Evolutionary conservation across 352 stramenopile genomes (phyloP), one percentile per base, ranked within the genome.

Genomic region (Phytopythium aichiense): DNA sequence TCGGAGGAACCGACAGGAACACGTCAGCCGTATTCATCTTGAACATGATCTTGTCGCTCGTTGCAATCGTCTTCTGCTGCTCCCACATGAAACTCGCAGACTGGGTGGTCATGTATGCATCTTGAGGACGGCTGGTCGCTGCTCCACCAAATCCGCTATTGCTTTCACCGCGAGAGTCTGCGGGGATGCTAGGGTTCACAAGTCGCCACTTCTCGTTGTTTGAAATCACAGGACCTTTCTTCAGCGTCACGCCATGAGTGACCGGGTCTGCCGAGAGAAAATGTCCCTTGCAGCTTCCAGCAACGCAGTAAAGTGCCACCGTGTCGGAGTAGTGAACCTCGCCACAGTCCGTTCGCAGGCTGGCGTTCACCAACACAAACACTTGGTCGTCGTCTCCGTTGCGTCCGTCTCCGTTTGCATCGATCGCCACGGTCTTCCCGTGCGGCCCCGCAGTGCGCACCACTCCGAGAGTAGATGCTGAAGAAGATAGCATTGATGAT

Each of bases 121-220:
- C 71, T 50, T 80, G 56, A 8, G 49, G 11, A 4, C 40, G 45
- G 38, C 35, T n/a, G 20, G 9, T 45, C 9, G 64, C 54, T 22
- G 38, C 25, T 30, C 22, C 25, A 42, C 37, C 53, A 15, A 35
- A 49, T 5, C 12, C 20, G 22, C n/a, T 23, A 28, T 28, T 22
- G 11, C 40, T 66, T 15, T 74, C 69, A 9, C 68, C 63, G 13
- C 64, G 50, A 12, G 63, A 61, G 20, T 77, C 67, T 1, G 53
- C 38, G 23, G 69, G 65, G 4, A 81, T 77, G 30, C 40, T 67
- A 45, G 84, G 81, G 23, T 91, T 87, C 50, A 89, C 67, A 8
- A 95, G 69, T 18, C 76, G 79, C 79, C 87, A 95, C 45, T 93
- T 95, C 59, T 95, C 87, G 12, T 65, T 75, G 56, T 85, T 90